Base-by-base conservation (phyloP, 2,329 filamentous ascomycete genomes). In the Diaporthe vaccinii region DNA sequence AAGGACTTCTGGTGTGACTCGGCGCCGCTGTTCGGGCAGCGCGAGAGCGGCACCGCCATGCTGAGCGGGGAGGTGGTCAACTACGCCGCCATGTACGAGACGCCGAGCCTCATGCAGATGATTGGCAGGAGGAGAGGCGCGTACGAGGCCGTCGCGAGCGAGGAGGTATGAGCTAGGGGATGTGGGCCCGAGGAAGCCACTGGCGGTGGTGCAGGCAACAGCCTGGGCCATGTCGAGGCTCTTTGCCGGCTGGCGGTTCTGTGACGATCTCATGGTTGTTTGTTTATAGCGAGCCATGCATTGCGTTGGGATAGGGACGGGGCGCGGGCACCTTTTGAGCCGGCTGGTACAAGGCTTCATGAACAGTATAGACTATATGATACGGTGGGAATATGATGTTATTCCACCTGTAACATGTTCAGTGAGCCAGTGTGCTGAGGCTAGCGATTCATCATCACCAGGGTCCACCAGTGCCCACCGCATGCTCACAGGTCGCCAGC, bases 1-100 rank as follows among this genome's bases (percentile, higher is more conserved):
- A 93, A 91, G 78, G 97, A 99, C 84, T 99, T 99, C 83, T 98
- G 96, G 95, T 96, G 94, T 80, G 97, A 98, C 82, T 92, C 94
- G 2, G 93, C 94, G 2, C 94, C 96, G 0, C 83, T 98, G 25
- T 96, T 98, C 82, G 92, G 93, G 15, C 91, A 89, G 79, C 90
- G 93, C 75, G 91, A 94, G 80, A 93, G 91, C 69, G 96, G 96
- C 17, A 88, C 89, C 58, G 95, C 94, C 0, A 86, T 95, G 82
- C 85, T 99, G 10, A 94, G 92, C 20, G 96, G 97, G 2, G 89
- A 94, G 80, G 86, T 89, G 53, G 91, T 99, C 62, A 95, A 98
- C 84, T 99, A 98, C 84, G 94, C 94, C 28, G 91, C 90, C 74
- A 91, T 98, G 89, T 99, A 98, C 84, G 96, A 98, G 84, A 91